Evolutionary conservation across 305 asterid genomes (phyloP).

Genomic region (Fraxinus sp.): DNA sequence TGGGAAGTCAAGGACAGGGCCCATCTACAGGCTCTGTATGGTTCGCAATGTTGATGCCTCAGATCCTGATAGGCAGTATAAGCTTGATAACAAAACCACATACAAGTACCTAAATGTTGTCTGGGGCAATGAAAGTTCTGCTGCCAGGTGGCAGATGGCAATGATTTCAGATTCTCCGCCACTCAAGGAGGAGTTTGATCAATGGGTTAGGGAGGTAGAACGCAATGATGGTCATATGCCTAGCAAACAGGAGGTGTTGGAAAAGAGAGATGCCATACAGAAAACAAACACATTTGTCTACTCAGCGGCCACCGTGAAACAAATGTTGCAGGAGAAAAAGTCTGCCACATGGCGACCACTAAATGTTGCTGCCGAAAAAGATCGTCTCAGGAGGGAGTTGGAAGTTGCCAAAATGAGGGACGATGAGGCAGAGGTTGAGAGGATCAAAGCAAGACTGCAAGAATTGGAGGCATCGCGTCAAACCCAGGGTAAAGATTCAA

Average conservation of each 20-base stretch:
- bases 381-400: slow-evolving; percentile 75
- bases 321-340: slow-evolving; percentile 93
- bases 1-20: slow-evolving; percentile 81
- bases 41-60: slow-evolving; percentile 81
- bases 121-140: slow-evolving; percentile 92
- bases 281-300: slow-evolving; percentile 78
- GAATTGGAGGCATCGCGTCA: slow-evolving; percentile 74
- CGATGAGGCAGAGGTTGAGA: slow-evolving; percentile 71
- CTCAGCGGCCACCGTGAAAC: slow-evolving; percentile 93
- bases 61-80: slow-evolving; percentile 78
- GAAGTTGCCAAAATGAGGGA: slow-evolving; percentile 77
- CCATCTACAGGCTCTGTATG: slow-evolving; percentile 82
- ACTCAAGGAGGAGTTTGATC: slow-evolving; percentile 71
- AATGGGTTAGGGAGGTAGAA: slow-evolving; percentile 89
- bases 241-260: slow-evolving; percentile 72
- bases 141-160: slow-evolving; percentile 99
- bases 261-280: slow-evolving; percentile 81
- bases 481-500: slow-evolving; percentile 56
- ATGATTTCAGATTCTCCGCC: slow-evolving; percentile 91
- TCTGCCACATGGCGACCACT: slow-evolving; percentile 90
- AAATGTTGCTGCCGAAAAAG: slow-evolving; percentile 92
- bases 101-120: slow-evolving; percentile 76
- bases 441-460: slow-evolving; percentile 62
- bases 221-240: slow-evolving; percentile 81
- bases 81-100: slow-evolving; percentile 88